A percentile compares a stretch with the other conserved stretches of the same genome.
phyloP scores from a whole-genome alignment of 1,139 yeast species.

The Suhomyces coccinellae region DNA sequence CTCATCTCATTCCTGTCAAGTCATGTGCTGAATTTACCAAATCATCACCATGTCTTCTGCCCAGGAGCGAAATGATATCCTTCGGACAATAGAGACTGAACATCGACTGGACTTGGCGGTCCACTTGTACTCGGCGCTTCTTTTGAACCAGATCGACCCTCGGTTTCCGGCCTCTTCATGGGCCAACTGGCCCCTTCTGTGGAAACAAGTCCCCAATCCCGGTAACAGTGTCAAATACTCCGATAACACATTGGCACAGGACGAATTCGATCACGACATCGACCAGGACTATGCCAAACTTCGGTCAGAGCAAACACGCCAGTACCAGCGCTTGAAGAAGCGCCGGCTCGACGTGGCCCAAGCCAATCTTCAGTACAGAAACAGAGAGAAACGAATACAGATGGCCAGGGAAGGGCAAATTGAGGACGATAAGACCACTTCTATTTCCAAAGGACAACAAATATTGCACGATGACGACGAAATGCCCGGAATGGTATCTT shows the following conservation, averaged over 20 bases:
- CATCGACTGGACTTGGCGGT: slow-evolving; percentile 49
- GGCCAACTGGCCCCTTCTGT: slow-evolving; percentile 49
- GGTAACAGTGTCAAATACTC: slow-evolving; percentile 20
- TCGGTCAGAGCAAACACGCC: not conserved
- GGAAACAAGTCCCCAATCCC: slow-evolving; percentile 40
- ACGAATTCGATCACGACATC: slow-evolving; percentile 21
- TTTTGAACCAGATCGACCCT: slow-evolving; percentile 42
- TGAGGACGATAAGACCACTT: not conserved
- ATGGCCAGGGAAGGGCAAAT: not conserved
- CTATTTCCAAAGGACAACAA: not conserved
- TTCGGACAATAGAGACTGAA: slow-evolving; percentile 43
- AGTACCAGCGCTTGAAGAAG: not conserved
- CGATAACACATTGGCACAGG: slow-evolving; percentile 21
- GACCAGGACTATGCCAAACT: slow-evolving; percentile 13
- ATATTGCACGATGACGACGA: no score
- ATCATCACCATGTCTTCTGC: slow-evolving; percentile 8
- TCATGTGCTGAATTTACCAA: not conserved
- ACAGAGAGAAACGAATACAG: not conserved
- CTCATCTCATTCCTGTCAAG: no score
- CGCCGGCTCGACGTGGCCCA: not conserved
- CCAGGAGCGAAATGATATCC: slow-evolving; percentile 28
- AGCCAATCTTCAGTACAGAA: not conserved
- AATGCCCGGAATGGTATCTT: no score
- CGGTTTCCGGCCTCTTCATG: slow-evolving; percentile 39
- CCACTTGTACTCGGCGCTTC: slow-evolving; percentile 51